Evolutionary conservation across 1,284 basidiomycete species (phyloP), one percentile per base, ranked within the genome.

Genomic region (Pyrrhoderma lamaoense): DNA sequence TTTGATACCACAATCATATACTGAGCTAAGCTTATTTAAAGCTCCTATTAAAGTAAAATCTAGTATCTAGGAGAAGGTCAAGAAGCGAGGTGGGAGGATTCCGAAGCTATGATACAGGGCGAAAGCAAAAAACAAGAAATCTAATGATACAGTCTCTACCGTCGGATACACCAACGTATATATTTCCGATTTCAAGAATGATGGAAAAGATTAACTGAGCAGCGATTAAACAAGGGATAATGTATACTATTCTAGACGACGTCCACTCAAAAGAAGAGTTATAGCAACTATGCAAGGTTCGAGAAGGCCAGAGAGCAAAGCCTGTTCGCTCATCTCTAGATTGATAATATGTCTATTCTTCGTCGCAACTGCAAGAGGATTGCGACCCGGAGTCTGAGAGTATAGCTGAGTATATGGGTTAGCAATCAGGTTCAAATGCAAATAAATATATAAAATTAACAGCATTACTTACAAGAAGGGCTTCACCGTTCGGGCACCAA

Each of bases 401-500:
- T 47, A 56, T 38, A 56, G 51, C 54, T 56, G 31, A 39, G 34
- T 38, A 14, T 7, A 40, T 7, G 5, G 27, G 11, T 31, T 31
- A 35, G 42, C 21, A n/a, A 37, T 23, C 19, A 21, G 18, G 9
- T 13, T 38, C 8, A 39, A 25, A 2, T 13, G 34, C 4, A 19
- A 9, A 23, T 14, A 18, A 34, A 16, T 9, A 31, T 13, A 25
- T 22, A 35, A 37, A 16, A n/a, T n/a, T 9, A 47, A 31, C n/a
- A n/a, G 51, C 9, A 37, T 53, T 8, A 68, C 76, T 5, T 61
- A 74, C 68, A 51, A 69, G 69, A 39, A 76, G 61, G 51, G 66
- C 70, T 3, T 63, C 62, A 19, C 70, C 68, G 22, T 66, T 58
- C 2, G 73, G 74, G 3, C 64, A 63, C 73, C 74, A 75, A 0